A percentile compares a stretch with the other conserved stretches of the same genome.
Conservation (phyloP, 2,329 filamentous ascomycete species). For the Chrysoporthe puriensis region DNA sequence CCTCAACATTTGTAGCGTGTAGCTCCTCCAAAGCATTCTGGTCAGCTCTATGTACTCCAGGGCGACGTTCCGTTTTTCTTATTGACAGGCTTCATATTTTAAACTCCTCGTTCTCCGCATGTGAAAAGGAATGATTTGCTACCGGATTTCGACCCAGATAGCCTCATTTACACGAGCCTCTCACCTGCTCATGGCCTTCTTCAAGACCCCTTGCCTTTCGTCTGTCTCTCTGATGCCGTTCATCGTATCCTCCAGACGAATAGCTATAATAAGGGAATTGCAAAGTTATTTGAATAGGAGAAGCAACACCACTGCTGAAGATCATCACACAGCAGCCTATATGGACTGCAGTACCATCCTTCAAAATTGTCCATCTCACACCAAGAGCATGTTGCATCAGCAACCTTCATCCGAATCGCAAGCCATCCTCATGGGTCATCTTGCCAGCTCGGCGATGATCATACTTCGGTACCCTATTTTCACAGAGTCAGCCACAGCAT, state of each 20-base stretch:
- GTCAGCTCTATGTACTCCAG: not conserved
- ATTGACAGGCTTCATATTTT: too few relatives aligned
- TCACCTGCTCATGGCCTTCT: not conserved
- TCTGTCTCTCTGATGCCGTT: too few relatives aligned
- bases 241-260: not conserved
- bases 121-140: not conserved
- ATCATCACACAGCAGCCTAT: not conserved
- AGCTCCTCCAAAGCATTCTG: too few relatives aligned
- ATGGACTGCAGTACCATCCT: not conserved
- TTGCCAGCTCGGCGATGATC: not conserved
- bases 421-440: not conserved
- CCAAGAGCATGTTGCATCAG: not conserved
- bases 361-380: not conserved
- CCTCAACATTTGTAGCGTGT: too few relatives aligned
- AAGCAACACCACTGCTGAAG: not conserved
- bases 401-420: not conserved
- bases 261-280: not conserved
- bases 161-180: not conserved
- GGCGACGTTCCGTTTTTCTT: too few relatives aligned
- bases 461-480: not conserved
- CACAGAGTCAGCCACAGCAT: conserved; percentile 9
- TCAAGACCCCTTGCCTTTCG: too few relatives aligned
- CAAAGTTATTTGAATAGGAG: not conserved
- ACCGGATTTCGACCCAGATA: not conserved
- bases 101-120: not conserved